phyloP scores from a whole-genome alignment of 768 basidiomycete species.

The Termitomyces sp. region DNA sequence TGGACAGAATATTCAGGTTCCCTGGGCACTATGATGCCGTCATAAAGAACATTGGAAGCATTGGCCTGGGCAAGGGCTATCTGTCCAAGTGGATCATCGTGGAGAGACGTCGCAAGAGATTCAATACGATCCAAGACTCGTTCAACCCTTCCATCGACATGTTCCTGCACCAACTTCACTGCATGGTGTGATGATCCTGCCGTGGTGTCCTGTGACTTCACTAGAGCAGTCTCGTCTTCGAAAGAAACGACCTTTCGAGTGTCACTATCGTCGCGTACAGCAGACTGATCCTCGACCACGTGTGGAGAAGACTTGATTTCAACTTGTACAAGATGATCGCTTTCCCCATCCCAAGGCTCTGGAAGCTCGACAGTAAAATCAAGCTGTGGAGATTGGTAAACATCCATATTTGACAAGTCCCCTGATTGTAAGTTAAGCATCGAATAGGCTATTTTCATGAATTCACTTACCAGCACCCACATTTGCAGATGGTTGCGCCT shows the following conservation, averaged over 20 bases:
- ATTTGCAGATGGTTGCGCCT: slow-evolving; percentile 5
- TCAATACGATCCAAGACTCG: background rate
- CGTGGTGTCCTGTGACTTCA: background rate
- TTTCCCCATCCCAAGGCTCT: slow-evolving; percentile 38
- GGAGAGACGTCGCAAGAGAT: background rate
- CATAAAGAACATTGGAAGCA: slow-evolving; percentile 11
- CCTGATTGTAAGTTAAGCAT: background rate
- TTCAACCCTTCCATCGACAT: background rate
- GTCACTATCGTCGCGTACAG: slow-evolving; percentile 2
- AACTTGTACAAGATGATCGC: slow-evolving; percentile 42
- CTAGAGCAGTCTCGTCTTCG: background rate
- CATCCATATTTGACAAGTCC: slow-evolving; percentile 6
- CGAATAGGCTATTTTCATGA: background rate
- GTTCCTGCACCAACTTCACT: background rate
- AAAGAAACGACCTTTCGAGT: slow-evolving; percentile 1
- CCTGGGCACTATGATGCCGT: slow-evolving; percentile 4
- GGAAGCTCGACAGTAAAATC: slow-evolving; percentile 23
- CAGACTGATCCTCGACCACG: slow-evolving; percentile 22
- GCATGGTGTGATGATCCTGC: background rate
- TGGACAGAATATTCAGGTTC: background rate
- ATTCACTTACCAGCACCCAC: slow-evolving; percentile 11
- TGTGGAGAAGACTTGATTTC: slow-evolving; percentile 21
- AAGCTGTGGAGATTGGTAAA: background rate
- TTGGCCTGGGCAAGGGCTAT: background rate
- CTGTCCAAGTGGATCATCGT: background rate